Percentiles rank a stretch among this genome's conserved stretches.
Evolutionary conservation across 1,139 yeast genomes (phyloP).

Genomic region (Yamadazyma atlantica): DNA sequence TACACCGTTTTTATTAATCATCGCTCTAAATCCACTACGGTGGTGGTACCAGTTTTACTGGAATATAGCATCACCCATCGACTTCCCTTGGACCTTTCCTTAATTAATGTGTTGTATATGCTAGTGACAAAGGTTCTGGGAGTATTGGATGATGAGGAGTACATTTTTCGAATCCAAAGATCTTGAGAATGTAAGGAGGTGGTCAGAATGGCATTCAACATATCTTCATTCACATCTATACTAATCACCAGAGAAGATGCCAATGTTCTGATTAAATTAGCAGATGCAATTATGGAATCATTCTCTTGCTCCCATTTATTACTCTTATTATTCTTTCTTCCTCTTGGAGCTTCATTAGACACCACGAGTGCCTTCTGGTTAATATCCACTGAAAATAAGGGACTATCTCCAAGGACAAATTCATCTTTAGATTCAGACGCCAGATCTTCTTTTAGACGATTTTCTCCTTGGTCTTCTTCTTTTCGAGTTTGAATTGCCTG

Average conservation of each 20-base stretch:
- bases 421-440: constrained; percentile 10
- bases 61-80: constrained; percentile 75
- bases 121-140: constrained; percentile 78
- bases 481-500: constrained; percentile 39
- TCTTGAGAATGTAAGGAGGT: constrained; percentile 78
- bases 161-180: constrained; percentile 86
- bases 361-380: constrained; percentile 62
- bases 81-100: constrained; percentile 70
- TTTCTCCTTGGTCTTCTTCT: constrained; percentile 11
- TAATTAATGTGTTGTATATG: constrained; percentile 67
- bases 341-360: constrained; percentile 71
- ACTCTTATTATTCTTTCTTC: constrained; percentile 69
- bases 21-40: constrained; percentile 65
- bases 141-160: constrained; percentile 53
- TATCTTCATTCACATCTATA: constrained; percentile 80
- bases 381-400: constrained; percentile 37
- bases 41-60: constrained; percentile 68
- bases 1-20: no score
- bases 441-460: constrained; percentile 3
- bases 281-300: constrained; percentile 63
- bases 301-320: constrained; percentile 83
- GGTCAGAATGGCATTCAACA: constrained; percentile 74
- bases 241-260: constrained; percentile 68
- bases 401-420: constrained; percentile 21
- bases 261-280: constrained; percentile 52